phyloP scores from a whole-genome alignment of 73 alveolate species.

The Paramecium primaurelia region DNA sequence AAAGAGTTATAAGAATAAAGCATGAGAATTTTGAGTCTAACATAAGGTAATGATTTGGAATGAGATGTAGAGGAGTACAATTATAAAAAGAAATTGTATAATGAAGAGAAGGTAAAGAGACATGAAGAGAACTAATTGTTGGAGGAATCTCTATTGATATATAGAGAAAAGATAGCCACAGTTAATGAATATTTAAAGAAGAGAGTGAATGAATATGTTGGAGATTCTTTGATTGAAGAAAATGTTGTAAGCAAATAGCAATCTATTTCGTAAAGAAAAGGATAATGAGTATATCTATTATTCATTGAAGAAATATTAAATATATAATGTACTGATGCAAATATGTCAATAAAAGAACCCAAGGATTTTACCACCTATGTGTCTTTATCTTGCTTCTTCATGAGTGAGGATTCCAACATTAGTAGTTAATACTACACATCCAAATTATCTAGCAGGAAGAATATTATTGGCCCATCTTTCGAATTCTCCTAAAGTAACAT shows the following conservation, averaged over 20 bases:
- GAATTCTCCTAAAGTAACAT: constrained; percentile 73
- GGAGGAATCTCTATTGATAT: constrained; percentile 9
- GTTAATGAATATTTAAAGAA: background rate
- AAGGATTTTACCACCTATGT: constrained; percentile 96
- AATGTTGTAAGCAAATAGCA: background rate
- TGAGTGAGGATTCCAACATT: constrained; percentile 81
- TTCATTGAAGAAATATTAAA: background rate
- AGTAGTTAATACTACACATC: constrained; percentile 93
- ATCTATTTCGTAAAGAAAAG: background rate
- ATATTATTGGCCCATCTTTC: constrained; percentile 84
- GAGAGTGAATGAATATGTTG: constrained; percentile 41
- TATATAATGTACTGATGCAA: background rate
- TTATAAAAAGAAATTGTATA: background rate
- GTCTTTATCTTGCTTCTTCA: constrained; percentile 94
- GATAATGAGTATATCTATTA: background rate
- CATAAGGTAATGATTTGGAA: background rate
- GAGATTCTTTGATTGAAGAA: constrained; percentile 7
- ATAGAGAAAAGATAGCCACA: background rate
- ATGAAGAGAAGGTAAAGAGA: background rate
- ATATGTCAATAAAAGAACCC: constrained; percentile 95
- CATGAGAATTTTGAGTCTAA: constrained; percentile 1
- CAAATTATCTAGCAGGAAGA: constrained; percentile 97
- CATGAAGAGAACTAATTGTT: constrained; percentile 26
- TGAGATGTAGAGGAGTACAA: background rate
- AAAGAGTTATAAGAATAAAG: background rate